phyloP scores from a whole-genome alignment of 305 asterid genomes.

The Andrographis paniculata region DNA sequence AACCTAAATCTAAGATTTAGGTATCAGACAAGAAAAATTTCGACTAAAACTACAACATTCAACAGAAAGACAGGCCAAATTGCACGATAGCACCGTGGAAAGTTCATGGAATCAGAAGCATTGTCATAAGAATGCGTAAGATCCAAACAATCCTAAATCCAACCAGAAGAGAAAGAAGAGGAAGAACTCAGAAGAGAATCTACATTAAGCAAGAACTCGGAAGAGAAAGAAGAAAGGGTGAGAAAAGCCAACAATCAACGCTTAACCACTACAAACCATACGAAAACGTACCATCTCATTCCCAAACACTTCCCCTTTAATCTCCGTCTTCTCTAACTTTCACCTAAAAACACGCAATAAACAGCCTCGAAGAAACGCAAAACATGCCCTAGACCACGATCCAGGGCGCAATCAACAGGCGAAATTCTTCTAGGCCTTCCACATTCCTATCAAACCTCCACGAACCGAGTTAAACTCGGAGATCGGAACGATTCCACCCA shows the following conservation, averaged over 20 bases:
- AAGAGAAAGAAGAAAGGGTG: not conserved
- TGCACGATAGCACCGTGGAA: conserved; percentile 8
- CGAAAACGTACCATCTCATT: conserved; percentile 59
- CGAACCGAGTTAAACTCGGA: conserved; percentile 35
- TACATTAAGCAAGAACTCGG: conserved; percentile 21
- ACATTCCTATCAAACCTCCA: conserved; percentile 40
- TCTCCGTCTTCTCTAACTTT: conserved; percentile 42
- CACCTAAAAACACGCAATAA: conserved; percentile 20
- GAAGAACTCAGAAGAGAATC: conserved; percentile 22
- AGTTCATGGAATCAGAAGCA: conserved; percentile 17
- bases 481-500: conserved; percentile 47
- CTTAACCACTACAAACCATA: conserved; percentile 2
- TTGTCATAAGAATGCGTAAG: conserved; percentile 22
- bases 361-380: conserved; percentile 20
- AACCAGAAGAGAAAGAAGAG: conserved; percentile 12
- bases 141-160: conserved; percentile 25
- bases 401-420: conserved; percentile 28
- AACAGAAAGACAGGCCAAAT: conserved; percentile 5
- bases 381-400: conserved; percentile 32
- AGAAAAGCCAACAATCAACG: not conserved
- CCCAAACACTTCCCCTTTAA: conserved; percentile 29
- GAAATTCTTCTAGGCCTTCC: conserved; percentile 30
- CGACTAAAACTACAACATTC: conserved; percentile 1
- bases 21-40: not conserved
- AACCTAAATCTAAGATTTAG: conserved; percentile 12